Base-by-base conservation (phyloP, 2,329 filamentous ascomycete genomes). In the Penicillium verrucosum region DNA sequence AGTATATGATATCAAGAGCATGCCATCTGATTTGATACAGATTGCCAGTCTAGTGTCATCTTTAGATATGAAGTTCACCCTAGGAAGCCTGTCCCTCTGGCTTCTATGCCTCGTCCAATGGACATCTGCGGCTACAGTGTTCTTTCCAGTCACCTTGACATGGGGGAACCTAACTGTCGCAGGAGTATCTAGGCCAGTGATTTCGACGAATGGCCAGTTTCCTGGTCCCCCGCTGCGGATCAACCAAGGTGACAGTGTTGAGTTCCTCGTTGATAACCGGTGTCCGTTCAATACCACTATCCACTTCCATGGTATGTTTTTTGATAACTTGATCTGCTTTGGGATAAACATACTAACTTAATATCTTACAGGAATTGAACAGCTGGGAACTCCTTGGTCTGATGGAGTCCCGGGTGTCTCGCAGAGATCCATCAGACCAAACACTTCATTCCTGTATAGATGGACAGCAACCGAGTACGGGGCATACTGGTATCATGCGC, bases 401-500 rank as follows among this genome's bases (percentile, higher is more conserved):
- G 85, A 87, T 57, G 85, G 85, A 30, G 80, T 83, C 0, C 81
- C 83, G 0, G 84, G 84, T 2, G 67, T 86, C 2, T 78, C 80
- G 0, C 84, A 87, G 62, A 72, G 72, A 4, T 72, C 78, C 4
- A 85, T 87, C 53, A 63, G 70, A 12, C 77, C 82, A 1, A 78
- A 79, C 1, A 63, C 67, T 3, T 75, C 68, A 29, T 87, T 81
- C 62, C 73, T 75, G 0, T 84, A 87, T 64, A 73, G 72, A 32
- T 87, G 81, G 74, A 77, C 72, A n/a, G 83, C 84, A 0, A 76
- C 75, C 0, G 78, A 84, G 53, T 80, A 82, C 61, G 85, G 85
- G 3, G 80, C 78, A 41, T 85, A 83, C 69, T 86, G 81, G 76
- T 87, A 87, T 61, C 85, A 87, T 69, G 78, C 82, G 0, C 85